A percentile compares a stretch with the other conserved stretches of the same genome.
Evolutionary conservation across 495 filamentous ascomycete species (phyloP).

Genomic region (Parathielavia appendiculata): DNA sequence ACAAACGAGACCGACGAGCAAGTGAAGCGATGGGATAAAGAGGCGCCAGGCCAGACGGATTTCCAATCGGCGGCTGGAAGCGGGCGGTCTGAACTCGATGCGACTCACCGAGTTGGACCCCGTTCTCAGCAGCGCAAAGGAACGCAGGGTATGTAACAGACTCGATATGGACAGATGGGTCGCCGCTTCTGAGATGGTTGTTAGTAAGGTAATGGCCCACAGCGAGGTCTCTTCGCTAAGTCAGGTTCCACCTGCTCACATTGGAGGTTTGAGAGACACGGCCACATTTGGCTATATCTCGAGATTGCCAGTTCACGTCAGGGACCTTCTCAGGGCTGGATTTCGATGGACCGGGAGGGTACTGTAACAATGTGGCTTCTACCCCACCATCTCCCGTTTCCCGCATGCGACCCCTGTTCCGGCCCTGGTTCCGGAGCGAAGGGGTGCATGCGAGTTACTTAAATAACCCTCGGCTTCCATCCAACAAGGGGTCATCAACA

Average conservation of each 20-base stretch:
- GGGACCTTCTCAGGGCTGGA: no score
- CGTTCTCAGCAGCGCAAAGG: neutral
- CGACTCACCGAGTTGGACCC: neutral
- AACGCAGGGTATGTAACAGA: neutral
- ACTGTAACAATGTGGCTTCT: no score
- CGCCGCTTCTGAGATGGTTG: no score
- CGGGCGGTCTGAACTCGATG: slow-evolving; percentile 2
- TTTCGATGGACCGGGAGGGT: no score
- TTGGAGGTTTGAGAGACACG: no score
- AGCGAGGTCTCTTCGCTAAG: no score
- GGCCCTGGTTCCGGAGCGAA: slow-evolving; percentile 4
- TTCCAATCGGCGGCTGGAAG: neutral
- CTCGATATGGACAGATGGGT: no score
- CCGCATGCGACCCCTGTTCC: slow-evolving; percentile 8
- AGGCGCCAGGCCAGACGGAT: neutral
- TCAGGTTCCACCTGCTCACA: no score
- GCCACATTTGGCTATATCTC: no score
- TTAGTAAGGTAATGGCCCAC: no score
- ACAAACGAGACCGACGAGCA: neutral
- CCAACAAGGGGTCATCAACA: neutral
- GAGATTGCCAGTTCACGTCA: no score
- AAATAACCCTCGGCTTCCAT: slow-evolving; percentile 5
- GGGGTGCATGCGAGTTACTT: neutral
- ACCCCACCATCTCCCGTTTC: slow-evolving; percentile 16
- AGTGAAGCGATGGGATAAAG: neutral